Conservation (phyloP, 495 filamentous ascomycete genomes). For the Podospora conica region DNA sequence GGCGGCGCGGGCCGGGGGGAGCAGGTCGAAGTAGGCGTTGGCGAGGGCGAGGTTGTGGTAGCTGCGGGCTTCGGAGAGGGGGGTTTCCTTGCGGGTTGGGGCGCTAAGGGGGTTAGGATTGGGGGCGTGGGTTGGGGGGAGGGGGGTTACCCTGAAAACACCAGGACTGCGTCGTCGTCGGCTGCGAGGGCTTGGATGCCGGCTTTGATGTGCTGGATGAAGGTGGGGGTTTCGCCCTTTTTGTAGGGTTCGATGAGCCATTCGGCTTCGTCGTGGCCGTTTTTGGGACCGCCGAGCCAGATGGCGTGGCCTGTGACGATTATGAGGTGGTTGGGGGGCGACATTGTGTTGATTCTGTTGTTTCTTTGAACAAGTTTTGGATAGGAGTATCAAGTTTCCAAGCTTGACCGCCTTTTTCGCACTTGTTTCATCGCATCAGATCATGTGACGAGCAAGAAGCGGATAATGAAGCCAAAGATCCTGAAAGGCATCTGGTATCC, state of each 20-base stretch:
- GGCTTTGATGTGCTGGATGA: slow-evolving; percentile 62
- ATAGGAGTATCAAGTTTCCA: not conserved
- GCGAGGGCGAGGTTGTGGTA: slow-evolving; percentile 51
- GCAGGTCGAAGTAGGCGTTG: slow-evolving; percentile 36
- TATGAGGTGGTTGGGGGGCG: slow-evolving; percentile 48
- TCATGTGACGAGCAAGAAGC: slow-evolving; percentile 24
- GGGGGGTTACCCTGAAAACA: slow-evolving; percentile 59
- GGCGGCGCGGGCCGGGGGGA: slow-evolving; percentile 17
- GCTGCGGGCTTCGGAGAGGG: slow-evolving; percentile 57
- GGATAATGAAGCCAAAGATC: not conserved
- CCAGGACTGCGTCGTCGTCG: slow-evolving; percentile 42
- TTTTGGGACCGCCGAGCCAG: slow-evolving; percentile 57
- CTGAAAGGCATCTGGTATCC: no score
- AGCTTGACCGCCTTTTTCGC: slow-evolving; percentile 13
- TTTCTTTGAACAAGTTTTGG: not conserved
- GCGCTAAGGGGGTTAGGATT: slow-evolving; percentile 38
- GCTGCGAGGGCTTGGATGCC: slow-evolving; percentile 47
- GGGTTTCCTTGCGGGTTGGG: slow-evolving; percentile 51
- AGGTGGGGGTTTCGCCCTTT: slow-evolving; percentile 63
- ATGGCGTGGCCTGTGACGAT: slow-evolving; percentile 80
- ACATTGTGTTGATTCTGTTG: slow-evolving; percentile 2
- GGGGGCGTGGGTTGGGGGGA: not conserved
- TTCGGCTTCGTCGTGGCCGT: slow-evolving; percentile 55
- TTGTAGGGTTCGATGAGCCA: slow-evolving; percentile 74
- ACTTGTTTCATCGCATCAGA: slow-evolving; percentile 2